Percentiles rank a stretch among this genome's conserved stretches.
Evolutionary conservation across 129 eudicot species (phyloP).

Genomic region (Chrysanthemum makinoi): DNA sequence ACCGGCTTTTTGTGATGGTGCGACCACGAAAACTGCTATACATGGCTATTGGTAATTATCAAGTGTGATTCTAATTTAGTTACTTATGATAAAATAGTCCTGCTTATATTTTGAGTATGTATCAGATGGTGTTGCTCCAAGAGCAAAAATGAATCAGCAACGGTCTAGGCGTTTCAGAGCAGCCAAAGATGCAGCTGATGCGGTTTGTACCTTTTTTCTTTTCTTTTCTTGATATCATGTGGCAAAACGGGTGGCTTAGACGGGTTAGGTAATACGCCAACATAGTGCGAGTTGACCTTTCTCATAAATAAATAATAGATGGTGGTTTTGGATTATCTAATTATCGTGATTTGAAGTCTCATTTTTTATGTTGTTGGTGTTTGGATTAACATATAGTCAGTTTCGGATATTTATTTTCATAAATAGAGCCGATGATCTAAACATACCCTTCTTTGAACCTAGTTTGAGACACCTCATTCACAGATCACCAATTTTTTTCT

Average conservation of each 20-base stretch:
- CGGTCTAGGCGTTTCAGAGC: slow-evolving; percentile 97
- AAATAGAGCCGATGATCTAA: too few species aligned
- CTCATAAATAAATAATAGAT: background rate
- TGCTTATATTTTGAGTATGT: slow-evolving; percentile 22
- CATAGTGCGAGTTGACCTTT: background rate
- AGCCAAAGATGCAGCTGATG: slow-evolving; percentile 95
- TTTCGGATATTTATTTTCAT: too few species aligned
- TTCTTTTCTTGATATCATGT: background rate
- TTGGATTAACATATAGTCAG: too few species aligned
- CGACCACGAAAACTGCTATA: slow-evolving; percentile 89
- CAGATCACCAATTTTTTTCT: too few species aligned
- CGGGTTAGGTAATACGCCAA: background rate
- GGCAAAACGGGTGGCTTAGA: slow-evolving; percentile 1
- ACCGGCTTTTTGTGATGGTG: slow-evolving; percentile 89
- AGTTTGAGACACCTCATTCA: too few species aligned
- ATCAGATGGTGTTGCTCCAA: slow-evolving; percentile 98
- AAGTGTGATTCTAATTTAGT: slow-evolving; percentile 9
- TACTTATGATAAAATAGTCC: background rate
- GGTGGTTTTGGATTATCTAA: too few species aligned
- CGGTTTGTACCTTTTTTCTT: slow-evolving; percentile 49
- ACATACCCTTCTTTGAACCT: too few species aligned
- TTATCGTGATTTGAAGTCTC: too few species aligned
- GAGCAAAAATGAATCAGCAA: slow-evolving; percentile 99
- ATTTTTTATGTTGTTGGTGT: too few species aligned
- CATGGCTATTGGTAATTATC: slow-evolving; percentile 91